These are phyloP conservation scores for Eimeria brunetti DNA, from an alignment of 169 alveolate genomes.

Conservation along the genomic window DNA sequence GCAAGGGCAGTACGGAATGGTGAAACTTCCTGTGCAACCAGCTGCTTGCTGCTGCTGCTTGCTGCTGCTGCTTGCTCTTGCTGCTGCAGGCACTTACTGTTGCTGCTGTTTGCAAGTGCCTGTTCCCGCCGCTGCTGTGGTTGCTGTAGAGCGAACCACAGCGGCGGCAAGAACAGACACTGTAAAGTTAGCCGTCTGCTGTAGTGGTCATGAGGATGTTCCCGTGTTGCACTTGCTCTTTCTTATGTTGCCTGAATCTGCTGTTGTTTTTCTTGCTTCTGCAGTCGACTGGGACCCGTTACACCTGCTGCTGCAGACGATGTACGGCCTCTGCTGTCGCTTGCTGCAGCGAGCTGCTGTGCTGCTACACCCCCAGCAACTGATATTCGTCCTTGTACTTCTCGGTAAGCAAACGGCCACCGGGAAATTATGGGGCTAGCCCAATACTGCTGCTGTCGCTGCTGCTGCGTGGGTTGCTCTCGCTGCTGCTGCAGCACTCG, in stretches of 20 bases:
- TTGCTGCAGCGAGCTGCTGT: slow-evolving; percentile 1
- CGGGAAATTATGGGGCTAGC: not conserved
- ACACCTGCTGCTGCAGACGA: not conserved
- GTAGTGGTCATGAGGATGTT: not conserved
- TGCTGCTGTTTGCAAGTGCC: not conserved
- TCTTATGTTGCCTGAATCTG: not conserved
- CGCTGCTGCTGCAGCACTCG: not conserved
- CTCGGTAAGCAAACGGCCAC: not conserved
- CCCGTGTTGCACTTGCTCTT: not conserved
- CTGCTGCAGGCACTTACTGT: not conserved
- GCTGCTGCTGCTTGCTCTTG: not conserved
- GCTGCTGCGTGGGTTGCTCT: not conserved
- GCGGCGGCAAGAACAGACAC: not conserved
- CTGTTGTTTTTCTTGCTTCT: not conserved
- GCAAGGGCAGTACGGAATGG: slow-evolving; percentile 15
- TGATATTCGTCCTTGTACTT: slow-evolving; percentile 6
- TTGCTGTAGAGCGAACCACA: not conserved
- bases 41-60: not conserved
- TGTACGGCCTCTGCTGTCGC: slow-evolving; percentile 1
- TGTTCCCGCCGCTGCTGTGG: slow-evolving; percentile 9
- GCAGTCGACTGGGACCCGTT: slow-evolving; percentile 19
- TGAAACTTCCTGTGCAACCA: not conserved
- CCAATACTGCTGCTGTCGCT: not conserved
- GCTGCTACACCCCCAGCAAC: slow-evolving; percentile 39
- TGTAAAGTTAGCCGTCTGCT: not conserved